Evolutionary conservation across 2,329 filamentous ascomycete genomes (phyloP), one percentile per base, ranked within the genome.

Genomic region (Phaeosphaeria sp.): DNA sequence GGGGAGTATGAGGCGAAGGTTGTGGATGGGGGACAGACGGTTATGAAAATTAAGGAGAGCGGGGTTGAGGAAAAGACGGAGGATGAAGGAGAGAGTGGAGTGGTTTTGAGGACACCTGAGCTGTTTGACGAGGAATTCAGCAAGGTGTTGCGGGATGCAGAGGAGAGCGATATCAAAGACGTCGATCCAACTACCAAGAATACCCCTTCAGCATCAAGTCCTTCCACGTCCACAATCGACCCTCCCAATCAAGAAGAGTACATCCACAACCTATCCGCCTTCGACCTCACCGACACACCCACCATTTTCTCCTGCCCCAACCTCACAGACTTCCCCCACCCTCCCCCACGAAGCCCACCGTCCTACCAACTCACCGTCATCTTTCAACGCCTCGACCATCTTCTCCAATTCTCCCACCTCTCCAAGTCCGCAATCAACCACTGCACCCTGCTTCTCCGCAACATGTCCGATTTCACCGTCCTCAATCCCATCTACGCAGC

Each of bases 21-120:
- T 39, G 91, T 91, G 65, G 91, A 90, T 42, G 93, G 91, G 6
- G 94, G 93, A 9, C 90, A 88, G 54, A 86, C 87, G n/a, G 91
- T 89, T 83, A 73, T 95, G 65, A 86, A 81, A 68, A 81, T 96
- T 59, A 78, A 74, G 17, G 78, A 81, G 9, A 89, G 89, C 13
- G 82, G 72, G 51, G 80, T 90, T 60, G 80, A 84, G 15, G 70
- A 76, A 25, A 84, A 83, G 64, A 66, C 72, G n/a, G 65, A 56
- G 13, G 71, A 61, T 21, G 65, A 60, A 9, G 59, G 53, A 4
- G 59, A 61, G 17, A 56, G 55, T 21, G 56, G 67, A 43, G 55
- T 65, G 56, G 60, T 72, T 55, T 73, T 87, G 55, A 82, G 87
- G 55, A 82, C 84, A 43, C 93, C 93, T 1, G 81, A 79, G 5